Evolutionary conservation across 2,329 filamentous ascomycete genomes (phyloP).

Genomic region (Penicillium sp.): DNA sequence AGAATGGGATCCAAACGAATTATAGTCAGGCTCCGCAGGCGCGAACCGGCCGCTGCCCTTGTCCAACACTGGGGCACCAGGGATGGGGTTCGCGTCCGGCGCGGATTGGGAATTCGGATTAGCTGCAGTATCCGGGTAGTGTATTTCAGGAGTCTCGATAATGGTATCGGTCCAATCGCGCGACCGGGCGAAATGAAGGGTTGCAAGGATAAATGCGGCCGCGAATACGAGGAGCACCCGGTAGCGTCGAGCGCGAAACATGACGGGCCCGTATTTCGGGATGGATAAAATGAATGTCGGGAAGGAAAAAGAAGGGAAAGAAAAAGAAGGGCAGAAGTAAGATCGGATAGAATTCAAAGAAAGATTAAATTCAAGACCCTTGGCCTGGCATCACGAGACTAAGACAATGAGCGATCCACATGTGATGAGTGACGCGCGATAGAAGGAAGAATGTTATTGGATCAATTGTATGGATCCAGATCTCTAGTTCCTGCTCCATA

Average conservation of each 20-base stretch:
- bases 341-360: neutral
- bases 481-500: neutral
- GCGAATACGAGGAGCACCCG: constrained; percentile 48
- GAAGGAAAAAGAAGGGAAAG: neutral
- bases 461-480: neutral
- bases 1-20: constrained; percentile 13
- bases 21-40: constrained; percentile 10
- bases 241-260: constrained; percentile 52
- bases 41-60: constrained; percentile 12
- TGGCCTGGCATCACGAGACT: neutral
- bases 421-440: constrained; percentile 10
- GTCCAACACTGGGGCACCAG: neutral
- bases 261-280: constrained; percentile 24
- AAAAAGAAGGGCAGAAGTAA: neutral
- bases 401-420: constrained; percentile 12
- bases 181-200: constrained; percentile 54
- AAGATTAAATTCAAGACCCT: neutral
- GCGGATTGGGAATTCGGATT: neutral
- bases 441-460: neutral
- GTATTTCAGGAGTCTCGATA: constrained; percentile 7
- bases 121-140: neutral
- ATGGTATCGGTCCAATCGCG: constrained; percentile 35
- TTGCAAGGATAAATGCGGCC: constrained; percentile 41
- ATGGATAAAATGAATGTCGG: neutral
- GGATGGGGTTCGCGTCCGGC: neutral